Evolutionary conservation across 2,329 filamentous ascomycete genomes (phyloP).

Genomic region (Chalara sp.): DNA sequence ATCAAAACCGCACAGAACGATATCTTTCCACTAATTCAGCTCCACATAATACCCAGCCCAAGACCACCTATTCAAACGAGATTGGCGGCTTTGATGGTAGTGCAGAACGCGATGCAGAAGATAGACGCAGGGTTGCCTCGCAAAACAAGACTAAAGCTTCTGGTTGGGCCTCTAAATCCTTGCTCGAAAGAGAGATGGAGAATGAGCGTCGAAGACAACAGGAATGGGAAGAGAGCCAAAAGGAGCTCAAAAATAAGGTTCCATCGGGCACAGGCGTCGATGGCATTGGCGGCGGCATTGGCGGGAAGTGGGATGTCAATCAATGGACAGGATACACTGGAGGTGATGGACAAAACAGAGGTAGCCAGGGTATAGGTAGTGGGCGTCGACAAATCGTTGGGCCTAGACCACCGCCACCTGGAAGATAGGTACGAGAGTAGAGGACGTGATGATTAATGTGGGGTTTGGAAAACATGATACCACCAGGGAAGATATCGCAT

Average conservation of each 20-base stretch:
- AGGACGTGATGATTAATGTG: background rate
- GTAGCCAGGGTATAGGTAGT: constrained; percentile 58
- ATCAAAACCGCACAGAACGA: constrained; percentile 38
- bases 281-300: constrained; percentile 59
- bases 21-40: constrained; percentile 42
- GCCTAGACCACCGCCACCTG: constrained; percentile 50
- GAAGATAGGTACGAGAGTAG: background rate
- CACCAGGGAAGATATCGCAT: too few relatives aligned
- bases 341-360: constrained; percentile 67
- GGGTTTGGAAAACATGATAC: too few relatives aligned
- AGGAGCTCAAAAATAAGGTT: constrained; percentile 44
- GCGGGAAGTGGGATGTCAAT: constrained; percentile 58
- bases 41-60: constrained; percentile 28
- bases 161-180: constrained; percentile 45
- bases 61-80: constrained; percentile 33
- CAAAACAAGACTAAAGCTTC: constrained; percentile 45
- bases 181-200: constrained; percentile 56
- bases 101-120: constrained; percentile 43
- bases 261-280: constrained; percentile 44
- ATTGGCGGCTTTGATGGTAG: constrained; percentile 32
- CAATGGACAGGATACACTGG: constrained; percentile 62
- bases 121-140: constrained; percentile 38
- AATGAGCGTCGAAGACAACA: constrained; percentile 50
- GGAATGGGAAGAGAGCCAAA: constrained; percentile 69
- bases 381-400: constrained; percentile 74